Evolutionary conservation across 2,329 filamentous ascomycete species (phyloP), one percentile per base, ranked within the genome.

Genomic region (Fusarium vanettenii): DNA sequence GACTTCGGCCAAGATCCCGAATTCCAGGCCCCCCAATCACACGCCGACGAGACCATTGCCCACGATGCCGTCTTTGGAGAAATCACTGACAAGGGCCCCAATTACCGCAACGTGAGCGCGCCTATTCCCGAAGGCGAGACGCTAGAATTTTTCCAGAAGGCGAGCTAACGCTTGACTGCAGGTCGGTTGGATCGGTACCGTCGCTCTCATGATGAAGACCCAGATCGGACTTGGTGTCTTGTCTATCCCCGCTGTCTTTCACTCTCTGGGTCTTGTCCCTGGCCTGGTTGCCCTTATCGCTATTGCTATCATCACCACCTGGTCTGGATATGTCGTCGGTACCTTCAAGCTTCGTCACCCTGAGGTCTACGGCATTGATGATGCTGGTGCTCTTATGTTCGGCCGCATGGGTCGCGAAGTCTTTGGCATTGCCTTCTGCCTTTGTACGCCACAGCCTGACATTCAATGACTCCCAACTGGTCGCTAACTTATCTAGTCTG

Each of bases 331-430:
- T 68, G 85, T 86, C 16, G 81, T 87, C 13, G 86, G 86, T 16
- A 76, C 80, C n/a, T 89, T 89, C 81, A 89, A 89, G 75, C 72
- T 86, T 27, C 79, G 80, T 20, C 87, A 89, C 73, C 84, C 83
- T 3, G 82, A 86, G 43, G 86, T 89, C 1, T 89, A 89, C 75
- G 84, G 86, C 45, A 87, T 89, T 69, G 87, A 88, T 64, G 87
- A 89, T 73, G 87, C 85, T 2, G 87, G 86, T 27, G 72, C 72
- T 5, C 79, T 88, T 29, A 81, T 89, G 16, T 86, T 87, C 70
- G 87, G 87, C 22, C 82, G 79, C 4, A 64, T 83, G 5, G 86
- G 87, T 20, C 55, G 55, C 1, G 55, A 59, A n/a, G 20, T 59
- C 31, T 25, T 59, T 59, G 31, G 31, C 20, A 25, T 27, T 59